Percentiles rank a stretch among this genome's conserved stretches.
phyloP scores from a whole-genome alignment of 2,329 filamentous ascomycete genomes.

The Pezicula neosporulosa region DNA sequence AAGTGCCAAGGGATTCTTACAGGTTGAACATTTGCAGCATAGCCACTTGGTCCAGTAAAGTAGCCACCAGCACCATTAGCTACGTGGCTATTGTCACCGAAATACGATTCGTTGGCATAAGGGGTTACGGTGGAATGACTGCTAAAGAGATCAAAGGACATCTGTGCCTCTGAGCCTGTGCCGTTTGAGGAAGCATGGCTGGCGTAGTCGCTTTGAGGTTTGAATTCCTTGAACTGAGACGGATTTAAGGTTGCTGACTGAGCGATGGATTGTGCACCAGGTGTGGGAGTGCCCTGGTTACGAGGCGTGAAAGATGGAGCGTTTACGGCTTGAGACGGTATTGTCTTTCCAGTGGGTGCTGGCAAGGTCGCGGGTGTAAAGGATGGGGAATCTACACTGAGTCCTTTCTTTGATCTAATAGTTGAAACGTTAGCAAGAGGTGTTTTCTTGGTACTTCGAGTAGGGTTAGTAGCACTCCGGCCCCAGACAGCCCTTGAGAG shows the following conservation, averaged over 20 bases:
- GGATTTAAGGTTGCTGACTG: slow-evolving; percentile 50
- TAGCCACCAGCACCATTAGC: slow-evolving; percentile 53
- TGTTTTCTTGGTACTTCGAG: too few species aligned
- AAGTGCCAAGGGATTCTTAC: slow-evolving; percentile 35
- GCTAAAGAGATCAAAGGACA: slow-evolving; percentile 61
- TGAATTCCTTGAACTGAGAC: slow-evolving; percentile 56
- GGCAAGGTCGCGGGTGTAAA: slow-evolving; percentile 71
- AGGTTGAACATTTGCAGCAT: slow-evolving; percentile 53
- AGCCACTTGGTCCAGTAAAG: slow-evolving; percentile 57
- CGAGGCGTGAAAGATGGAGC: slow-evolving; percentile 83
- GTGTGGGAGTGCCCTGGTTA: slow-evolving; percentile 37
- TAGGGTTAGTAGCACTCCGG: too few species aligned
- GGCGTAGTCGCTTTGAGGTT: slow-evolving; percentile 52
- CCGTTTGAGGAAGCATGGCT: slow-evolving; percentile 42
- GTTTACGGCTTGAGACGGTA: slow-evolving; percentile 86
- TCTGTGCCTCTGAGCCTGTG: slow-evolving; percentile 42
- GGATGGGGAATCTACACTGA: slow-evolving; percentile 95
- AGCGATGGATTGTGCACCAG: slow-evolving; percentile 22
- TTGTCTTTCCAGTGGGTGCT: slow-evolving; percentile 62
- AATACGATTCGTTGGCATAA: slow-evolving; percentile 65
- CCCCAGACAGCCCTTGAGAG: too few species aligned
- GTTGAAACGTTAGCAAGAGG: neutral
- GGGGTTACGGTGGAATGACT: slow-evolving; percentile 50
- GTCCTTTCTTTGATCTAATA: slow-evolving; percentile 61
- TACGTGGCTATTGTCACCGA: slow-evolving; percentile 63